These are phyloP conservation scores for Moesziomyces parantarcticus DNA, from an alignment of 1,284 basidiomycete genomes.

Conservation along the genomic window DNA sequence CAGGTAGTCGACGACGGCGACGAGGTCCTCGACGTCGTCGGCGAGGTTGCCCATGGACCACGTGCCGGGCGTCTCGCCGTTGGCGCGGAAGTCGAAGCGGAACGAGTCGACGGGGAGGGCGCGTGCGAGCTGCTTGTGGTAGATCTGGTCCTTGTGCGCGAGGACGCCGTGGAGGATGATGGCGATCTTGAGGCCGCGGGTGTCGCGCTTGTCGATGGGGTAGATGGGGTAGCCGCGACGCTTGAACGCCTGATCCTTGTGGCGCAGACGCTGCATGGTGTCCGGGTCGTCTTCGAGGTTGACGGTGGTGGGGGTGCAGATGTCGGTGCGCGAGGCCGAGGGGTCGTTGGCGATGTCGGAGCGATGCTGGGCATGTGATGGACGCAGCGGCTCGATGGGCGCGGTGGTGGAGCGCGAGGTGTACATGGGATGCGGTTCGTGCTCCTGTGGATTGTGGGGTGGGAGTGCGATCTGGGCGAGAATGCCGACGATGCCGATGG, in stretches of 20 bases:
- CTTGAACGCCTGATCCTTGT: slow-evolving; percentile 32
- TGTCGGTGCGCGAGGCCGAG: neutral
- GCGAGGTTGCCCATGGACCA: slow-evolving; percentile 41
- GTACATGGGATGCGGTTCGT: slow-evolving; percentile 33
- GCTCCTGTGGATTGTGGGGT: slow-evolving; percentile 33
- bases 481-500: slow-evolving; percentile 49
- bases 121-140: slow-evolving; percentile 78
- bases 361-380: slow-evolving; percentile 1
- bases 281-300: slow-evolving; percentile 27
- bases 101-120: slow-evolving; percentile 81
- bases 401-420: slow-evolving; percentile 25
- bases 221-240: slow-evolving; percentile 25
- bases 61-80: slow-evolving; percentile 38
- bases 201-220: slow-evolving; percentile 34
- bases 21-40: slow-evolving; percentile 47
- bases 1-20: slow-evolving; percentile 32
- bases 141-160: slow-evolving; percentile 75
- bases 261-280: slow-evolving; percentile 18
- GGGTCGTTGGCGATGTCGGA: slow-evolving; percentile 31
- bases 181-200: slow-evolving; percentile 42
- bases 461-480: slow-evolving; percentile 35
- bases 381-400: slow-evolving; percentile 13
- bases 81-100: slow-evolving; percentile 79
- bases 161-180: slow-evolving; percentile 59
- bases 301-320: neutral